Conservation (phyloP, 176 grass and related monocot species). For the Raddia distichophylla region DNA sequence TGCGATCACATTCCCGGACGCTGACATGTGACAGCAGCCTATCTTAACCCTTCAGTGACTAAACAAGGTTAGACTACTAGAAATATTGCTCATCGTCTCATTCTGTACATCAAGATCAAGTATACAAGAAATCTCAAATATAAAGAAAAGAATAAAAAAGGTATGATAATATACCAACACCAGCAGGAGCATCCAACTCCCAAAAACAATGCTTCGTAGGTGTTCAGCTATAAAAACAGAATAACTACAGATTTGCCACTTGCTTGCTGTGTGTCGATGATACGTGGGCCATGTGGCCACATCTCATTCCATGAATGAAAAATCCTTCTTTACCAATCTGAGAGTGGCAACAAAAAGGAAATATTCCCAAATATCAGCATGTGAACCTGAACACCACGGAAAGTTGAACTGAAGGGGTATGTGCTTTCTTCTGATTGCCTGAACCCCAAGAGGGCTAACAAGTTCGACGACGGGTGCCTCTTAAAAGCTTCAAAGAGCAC, state of each 20-base stretch:
- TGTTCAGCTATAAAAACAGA: conserved; percentile 17
- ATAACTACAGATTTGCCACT: no score
- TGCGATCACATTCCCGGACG: not conserved
- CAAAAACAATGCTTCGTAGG: not conserved
- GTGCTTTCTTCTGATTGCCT: conserved; percentile 7
- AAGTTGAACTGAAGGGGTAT: not conserved
- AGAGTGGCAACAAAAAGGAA: not conserved
- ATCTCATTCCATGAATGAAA: no score
- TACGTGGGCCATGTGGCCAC: no score
- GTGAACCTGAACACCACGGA: not conserved
- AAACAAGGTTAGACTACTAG: not conserved
- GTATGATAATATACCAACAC: not conserved
- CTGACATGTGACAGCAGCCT: not conserved
- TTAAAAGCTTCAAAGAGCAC: not conserved
- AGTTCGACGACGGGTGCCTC: not conserved
- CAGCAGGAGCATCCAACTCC: not conserved
- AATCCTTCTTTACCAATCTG: no score
- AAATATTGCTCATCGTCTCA: not conserved
- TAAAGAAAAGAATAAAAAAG: not conserved
- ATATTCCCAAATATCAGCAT: not conserved
- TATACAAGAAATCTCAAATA: not conserved
- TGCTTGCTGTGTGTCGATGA: no score
- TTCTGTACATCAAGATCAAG: conserved; percentile 22
- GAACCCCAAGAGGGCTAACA: not conserved
- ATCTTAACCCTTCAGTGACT: not conserved